Evolutionary conservation across 2,329 filamentous ascomycete genomes (phyloP), one percentile per base, ranked within the genome.

Genomic region (Myriosclerotinia duriaeana): DNA sequence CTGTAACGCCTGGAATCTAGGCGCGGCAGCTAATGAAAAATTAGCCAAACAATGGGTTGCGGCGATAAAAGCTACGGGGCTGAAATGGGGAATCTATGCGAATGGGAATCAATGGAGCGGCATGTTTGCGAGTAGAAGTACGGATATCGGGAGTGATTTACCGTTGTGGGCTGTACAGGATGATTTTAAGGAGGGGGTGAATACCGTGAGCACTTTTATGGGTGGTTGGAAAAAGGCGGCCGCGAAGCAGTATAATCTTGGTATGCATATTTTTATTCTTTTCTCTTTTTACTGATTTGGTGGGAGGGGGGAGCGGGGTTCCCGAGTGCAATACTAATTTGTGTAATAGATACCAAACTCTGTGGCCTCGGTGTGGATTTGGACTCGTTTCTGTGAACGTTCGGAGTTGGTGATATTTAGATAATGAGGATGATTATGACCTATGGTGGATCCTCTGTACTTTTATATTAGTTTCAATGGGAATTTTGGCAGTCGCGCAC

Each of bases 81-180:
- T 62, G 17, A 68, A 65, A 1, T 74, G 72, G 72, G 72, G 72
- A 5, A 70, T 74, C 42, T 74, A 74, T 70, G 72, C 70, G 5
- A 74, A 74, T 66, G 69, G 72, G 9, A 72, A 72, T 62, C 71
- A 73, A 69, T 74, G 72, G 72, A 70, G 68, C 2, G 52, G 56
- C 0, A 74, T 74, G 68, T 74, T 74, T 48, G 60, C 69, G 1
- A 67, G 66, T 2, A 62, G 69, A n/a, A 64, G 64, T 4, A 70
- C 72, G 15, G 69, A 74, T 56, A 69, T 74, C 30, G 72, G 68
- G 9, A 72, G 69, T 44, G 65, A 72, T 44, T 62, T 74, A 1
- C 72, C 72, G 7, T 69, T 74, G 26, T 74, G 70, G 71, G 72
- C 72, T n/a, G 72, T 74, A 2, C 72, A 74, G 48, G 46, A 64